These are phyloP conservation scores for Bolboschoenus planiculmis DNA, from an alignment of 176 grass and related monocot species.

Conservation along the genomic window DNA sequence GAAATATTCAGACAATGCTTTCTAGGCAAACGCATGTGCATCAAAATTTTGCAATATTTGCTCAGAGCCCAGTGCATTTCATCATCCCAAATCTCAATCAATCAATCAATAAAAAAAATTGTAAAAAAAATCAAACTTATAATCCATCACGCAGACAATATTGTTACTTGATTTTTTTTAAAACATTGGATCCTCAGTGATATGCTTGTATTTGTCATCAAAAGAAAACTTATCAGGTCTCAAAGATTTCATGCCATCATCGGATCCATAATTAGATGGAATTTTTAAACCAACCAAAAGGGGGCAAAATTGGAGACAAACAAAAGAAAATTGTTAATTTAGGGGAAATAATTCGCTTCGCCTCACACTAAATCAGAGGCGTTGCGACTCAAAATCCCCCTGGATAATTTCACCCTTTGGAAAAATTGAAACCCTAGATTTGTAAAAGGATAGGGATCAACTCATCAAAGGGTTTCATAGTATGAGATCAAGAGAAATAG, in stretches of 20 bases:
- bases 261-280: slow-evolving; percentile 10
- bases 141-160: neutral
- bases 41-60: slow-evolving; percentile 48
- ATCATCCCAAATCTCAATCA: slow-evolving; percentile 42
- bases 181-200: slow-evolving; percentile 38
- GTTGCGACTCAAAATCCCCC: slow-evolving; percentile 88
- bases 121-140: neutral
- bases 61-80: slow-evolving; percentile 97
- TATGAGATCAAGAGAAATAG: neutral
- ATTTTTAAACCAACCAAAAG: neutral
- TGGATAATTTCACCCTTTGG: slow-evolving; percentile 44
- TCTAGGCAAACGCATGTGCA: slow-evolving; percentile 83
- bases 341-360: slow-evolving; percentile 84
- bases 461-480: slow-evolving; percentile 49
- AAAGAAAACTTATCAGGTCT: slow-evolving; percentile 77
- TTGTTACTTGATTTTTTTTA: neutral
- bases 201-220: slow-evolving; percentile 80
- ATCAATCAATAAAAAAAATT: neutral
- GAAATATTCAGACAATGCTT: slow-evolving; percentile 65
- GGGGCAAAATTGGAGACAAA: neutral
- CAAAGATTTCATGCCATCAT: slow-evolving; percentile 99
- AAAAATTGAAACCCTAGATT: slow-evolving; percentile 58
- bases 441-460: slow-evolving; percentile 36
- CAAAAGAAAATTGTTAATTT: slow-evolving; percentile 8
- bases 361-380: slow-evolving; percentile 39